These are phyloP conservation scores for Bolboschoenus planiculmis DNA, from an alignment of 176 grass and related monocot genomes.

Conservation along the genomic window DNA sequence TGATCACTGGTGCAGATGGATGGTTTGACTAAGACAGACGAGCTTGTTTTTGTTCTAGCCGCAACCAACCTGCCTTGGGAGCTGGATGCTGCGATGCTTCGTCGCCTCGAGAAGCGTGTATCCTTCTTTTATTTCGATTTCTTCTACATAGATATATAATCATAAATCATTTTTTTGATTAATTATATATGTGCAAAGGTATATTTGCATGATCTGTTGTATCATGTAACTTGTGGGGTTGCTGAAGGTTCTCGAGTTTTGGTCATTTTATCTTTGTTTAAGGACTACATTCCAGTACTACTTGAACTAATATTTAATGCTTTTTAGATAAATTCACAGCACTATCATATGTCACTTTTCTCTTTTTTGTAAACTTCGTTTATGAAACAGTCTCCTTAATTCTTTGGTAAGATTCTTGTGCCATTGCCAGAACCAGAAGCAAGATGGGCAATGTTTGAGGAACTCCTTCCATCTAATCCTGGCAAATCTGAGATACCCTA, in stretches of 20 bases:
- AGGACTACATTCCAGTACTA: background rate
- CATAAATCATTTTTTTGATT: background rate
- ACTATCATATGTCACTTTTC: background rate
- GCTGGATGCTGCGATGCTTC: constrained; percentile 78
- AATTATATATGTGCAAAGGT: background rate
- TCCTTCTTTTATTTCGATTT: constrained; percentile 32
- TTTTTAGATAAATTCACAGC: background rate
- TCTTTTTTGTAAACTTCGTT: constrained; percentile 6
- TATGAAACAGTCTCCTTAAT: constrained; percentile 5
- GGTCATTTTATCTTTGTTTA: background rate
- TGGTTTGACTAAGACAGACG: constrained; percentile 83
- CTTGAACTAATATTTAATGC: background rate
- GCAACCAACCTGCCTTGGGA: constrained; percentile 98
- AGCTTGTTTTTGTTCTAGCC: constrained; percentile 89
- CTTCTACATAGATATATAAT: background rate
- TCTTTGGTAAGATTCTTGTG: constrained; percentile 69
- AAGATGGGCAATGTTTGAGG: constrained; percentile 81
- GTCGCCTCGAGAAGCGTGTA: constrained; percentile 87
- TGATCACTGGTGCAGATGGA: constrained; percentile 63
- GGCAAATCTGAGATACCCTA: constrained; percentile 47
- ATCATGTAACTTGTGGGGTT: background rate
- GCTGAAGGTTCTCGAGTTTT: background rate
- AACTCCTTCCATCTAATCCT: constrained; percentile 50
- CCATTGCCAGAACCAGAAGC: constrained; percentile 87
- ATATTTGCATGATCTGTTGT: background rate